These are phyloP conservation scores for Galerina marginata DNA, from an alignment of 768 basidiomycete genomes.

Conservation along the genomic window DNA sequence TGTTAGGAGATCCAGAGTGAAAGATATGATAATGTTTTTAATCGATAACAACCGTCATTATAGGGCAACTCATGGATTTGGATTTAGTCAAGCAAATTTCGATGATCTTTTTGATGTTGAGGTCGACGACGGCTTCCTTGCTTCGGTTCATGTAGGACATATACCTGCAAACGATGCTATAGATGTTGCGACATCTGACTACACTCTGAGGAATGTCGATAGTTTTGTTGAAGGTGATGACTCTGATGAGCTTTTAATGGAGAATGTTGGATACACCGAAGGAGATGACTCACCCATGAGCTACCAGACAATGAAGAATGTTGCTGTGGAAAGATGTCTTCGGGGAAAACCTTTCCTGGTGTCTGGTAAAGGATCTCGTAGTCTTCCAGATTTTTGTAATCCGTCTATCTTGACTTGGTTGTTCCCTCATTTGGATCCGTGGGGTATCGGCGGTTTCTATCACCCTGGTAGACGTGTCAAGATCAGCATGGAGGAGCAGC, in stretches of 20 bases:
- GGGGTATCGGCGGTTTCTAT: conserved; percentile 19
- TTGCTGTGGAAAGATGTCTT: neutral
- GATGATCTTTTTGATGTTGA: neutral
- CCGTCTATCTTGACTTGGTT: neutral
- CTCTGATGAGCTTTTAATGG: conserved; percentile 1
- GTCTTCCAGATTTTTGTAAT: neutral
- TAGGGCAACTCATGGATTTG: too few species aligned
- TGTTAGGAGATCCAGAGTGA: too few species aligned
- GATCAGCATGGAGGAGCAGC: conserved; percentile 20
- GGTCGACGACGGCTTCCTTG: neutral
- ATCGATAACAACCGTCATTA: too few species aligned
- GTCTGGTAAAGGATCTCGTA: neutral
- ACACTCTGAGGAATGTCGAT: neutral
- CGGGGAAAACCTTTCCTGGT: neutral
- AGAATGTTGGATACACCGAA: neutral
- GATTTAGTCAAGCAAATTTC: neutral
- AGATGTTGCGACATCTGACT: neutral
- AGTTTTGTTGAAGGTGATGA: neutral
- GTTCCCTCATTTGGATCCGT: conserved; percentile 21
- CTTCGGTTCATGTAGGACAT: neutral
- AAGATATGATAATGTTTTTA: too few species aligned
- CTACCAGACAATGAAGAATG: conserved; percentile 3
- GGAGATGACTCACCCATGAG: neutral
- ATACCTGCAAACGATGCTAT: neutral
- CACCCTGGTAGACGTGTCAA: conserved; percentile 6